Evolutionary conservation across 2,329 filamentous ascomycete genomes (phyloP).

Genomic region (Pestalotiopsis fici): DNA sequence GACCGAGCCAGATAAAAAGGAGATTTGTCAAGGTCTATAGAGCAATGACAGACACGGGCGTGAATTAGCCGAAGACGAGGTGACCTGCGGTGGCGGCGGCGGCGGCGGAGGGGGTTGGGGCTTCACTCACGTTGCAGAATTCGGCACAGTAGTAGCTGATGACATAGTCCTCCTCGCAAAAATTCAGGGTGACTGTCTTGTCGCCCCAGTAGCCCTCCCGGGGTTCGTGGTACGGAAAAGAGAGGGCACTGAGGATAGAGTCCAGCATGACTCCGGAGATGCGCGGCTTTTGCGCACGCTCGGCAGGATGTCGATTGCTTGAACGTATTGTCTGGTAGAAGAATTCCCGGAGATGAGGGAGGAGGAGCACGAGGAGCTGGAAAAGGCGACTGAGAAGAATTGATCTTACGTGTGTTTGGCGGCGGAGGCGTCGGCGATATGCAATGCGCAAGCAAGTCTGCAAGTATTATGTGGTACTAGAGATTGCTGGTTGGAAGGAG

Average conservation of each 20-base stretch:
- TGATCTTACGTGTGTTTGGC: not conserved
- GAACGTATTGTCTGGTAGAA: not conserved
- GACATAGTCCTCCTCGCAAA: conserved; percentile 78
- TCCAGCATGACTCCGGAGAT: conserved; percentile 16
- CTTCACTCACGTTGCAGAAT: conserved; percentile 63
- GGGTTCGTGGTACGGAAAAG: conserved; percentile 31
- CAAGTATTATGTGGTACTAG: not conserved
- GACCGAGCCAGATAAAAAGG: conserved; percentile 77
- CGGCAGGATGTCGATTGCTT: not conserved
- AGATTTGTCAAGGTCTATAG: conserved; percentile 74
- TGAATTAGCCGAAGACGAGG: conserved; percentile 3
- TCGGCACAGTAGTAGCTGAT: conserved; percentile 76
- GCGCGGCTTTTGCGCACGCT: not conserved
- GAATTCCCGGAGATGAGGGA: not conserved
- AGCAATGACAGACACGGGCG: conserved; percentile 18
- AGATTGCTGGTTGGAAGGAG: not conserved
- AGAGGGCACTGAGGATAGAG: conserved; percentile 14
- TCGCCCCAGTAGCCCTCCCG: conserved; percentile 64
- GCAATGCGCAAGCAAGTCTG: not conserved
- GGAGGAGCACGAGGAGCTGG: not conserved
- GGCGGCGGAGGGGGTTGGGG: not conserved
- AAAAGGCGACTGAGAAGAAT: no score
- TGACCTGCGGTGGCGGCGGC: not conserved
- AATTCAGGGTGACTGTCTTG: conserved; percentile 73
- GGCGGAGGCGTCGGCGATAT: not conserved